Base-by-base conservation (phyloP, 1,284 basidiomycete species). In the Rhodotorula sp. region DNA sequence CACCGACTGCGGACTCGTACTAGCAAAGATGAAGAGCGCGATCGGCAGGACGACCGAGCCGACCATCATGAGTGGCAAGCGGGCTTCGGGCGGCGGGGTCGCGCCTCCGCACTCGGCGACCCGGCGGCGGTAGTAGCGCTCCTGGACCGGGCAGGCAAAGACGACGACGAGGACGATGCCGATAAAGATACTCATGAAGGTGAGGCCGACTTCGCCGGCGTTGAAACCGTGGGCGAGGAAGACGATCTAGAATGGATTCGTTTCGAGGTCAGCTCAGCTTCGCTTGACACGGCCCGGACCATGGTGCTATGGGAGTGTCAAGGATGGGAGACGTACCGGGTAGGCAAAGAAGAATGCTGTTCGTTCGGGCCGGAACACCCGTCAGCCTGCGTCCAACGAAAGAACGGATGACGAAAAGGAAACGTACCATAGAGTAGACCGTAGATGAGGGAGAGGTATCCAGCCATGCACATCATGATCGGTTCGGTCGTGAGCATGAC, bases 371-470 rank as follows among this genome's bases (percentile, higher is more conserved):
- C 39, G 12, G 10, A 14, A 14, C 0, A 43, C 12, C 12, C 39
- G 39, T 43, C 39, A 43, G 39, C 1, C 1, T 43, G 39, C 39
- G 39, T 43, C 39, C 10, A 6, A 43, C 14, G 39, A 43, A 43
- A 14, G 39, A 43, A 43, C 12, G 1, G 39, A 43, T 43, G 39
- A 43, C 12, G 54, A 7, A 14, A 23, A 31, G 21, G 21, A 7
- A 59, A 18, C 3, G 29, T 60, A 49, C 77, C 57, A 56, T 64
- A 76, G 21, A 77, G 68, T 16, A 75, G 52, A 4, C 51, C 57
- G 46, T 91, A 90, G 16, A 89, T 84, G 65, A 90, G 86, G 6
- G 87, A 85, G 62, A 88, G 85, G 81, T 90, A 91, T 52, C 90
- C 80, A 0, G 88, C 85, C 34, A 90, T 82, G 51, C 87, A 83